Evolutionary conservation across 1,139 yeast genomes (phyloP).

Genomic region (Yamadazyma mexicana): DNA sequence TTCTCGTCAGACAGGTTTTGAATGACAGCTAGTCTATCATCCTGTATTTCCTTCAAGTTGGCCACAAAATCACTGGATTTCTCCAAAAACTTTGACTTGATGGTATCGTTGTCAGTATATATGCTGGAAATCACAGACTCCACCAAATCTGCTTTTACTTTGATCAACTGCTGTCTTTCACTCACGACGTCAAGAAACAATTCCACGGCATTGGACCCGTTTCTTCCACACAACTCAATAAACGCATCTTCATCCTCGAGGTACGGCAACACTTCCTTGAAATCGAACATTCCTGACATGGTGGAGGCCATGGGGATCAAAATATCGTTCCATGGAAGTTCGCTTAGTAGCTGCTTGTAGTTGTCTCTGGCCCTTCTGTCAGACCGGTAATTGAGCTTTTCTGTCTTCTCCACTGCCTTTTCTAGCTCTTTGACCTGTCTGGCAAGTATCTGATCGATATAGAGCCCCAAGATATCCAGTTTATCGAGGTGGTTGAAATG

Average conservation of each 20-base stretch:
- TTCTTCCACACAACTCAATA: constrained; percentile 65
- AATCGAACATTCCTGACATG: constrained; percentile 56
- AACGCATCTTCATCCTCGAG: constrained; percentile 62
- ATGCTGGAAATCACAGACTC: constrained; percentile 20
- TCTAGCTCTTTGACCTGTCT: constrained; percentile 35
- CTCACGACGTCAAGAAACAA: constrained; percentile 76
- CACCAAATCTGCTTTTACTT: constrained; percentile 60
- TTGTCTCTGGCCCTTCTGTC: constrained; percentile 69
- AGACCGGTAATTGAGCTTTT: constrained; percentile 43
- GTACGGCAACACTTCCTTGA: constrained; percentile 54
- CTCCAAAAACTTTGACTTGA: constrained; percentile 18
- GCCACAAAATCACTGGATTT: constrained; percentile 22
- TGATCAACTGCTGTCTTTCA: constrained; percentile 55
- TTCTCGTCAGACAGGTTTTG: constrained; percentile 17
- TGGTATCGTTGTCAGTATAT: constrained; percentile 6
- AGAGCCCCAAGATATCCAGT: constrained; percentile 60
- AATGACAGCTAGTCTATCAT: constrained; percentile 25
- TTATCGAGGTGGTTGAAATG: constrained; percentile 54
- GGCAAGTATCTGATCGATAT: constrained; percentile 48
- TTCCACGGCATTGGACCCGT: constrained; percentile 80
- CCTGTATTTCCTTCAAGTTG: constrained; percentile 20
- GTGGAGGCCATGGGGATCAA: constrained; percentile 50
- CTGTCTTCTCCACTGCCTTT: constrained; percentile 32
- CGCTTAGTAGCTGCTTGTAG: constrained; percentile 49
- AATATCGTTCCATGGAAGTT: constrained; percentile 37